Conservation (phyloP, 2,329 filamentous ascomycete genomes). For the Aspergillus tanneri region DNA sequence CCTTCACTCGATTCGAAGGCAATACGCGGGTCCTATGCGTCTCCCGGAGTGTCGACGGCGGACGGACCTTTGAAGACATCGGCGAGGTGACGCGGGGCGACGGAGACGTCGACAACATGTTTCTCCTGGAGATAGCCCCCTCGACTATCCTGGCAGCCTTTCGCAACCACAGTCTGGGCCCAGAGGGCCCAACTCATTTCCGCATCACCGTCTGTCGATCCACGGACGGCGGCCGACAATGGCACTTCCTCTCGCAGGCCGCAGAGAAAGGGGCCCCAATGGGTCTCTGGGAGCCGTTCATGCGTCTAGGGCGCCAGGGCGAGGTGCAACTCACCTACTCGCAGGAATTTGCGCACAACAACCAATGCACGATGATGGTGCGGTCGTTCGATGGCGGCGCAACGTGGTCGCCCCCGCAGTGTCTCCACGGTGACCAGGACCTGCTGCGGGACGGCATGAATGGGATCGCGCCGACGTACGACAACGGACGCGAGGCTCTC, state of each 20-base stretch:
- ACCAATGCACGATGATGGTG: conserved; percentile 53
- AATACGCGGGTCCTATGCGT: conserved; percentile 43
- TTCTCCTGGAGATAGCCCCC: conserved; percentile 43
- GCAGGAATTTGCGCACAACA: conserved; percentile 46
- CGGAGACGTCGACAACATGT: conserved; percentile 51
- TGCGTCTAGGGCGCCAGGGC: conserved; percentile 40
- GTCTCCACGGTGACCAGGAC: conserved; percentile 44
- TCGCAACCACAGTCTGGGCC: conserved; percentile 48
- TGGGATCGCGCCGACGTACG: conserved; percentile 39
- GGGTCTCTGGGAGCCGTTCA: conserved; percentile 54
- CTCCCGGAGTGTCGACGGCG: conserved; percentile 48
- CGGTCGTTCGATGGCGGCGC: conserved; percentile 45
- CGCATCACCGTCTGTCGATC: conserved; percentile 54
- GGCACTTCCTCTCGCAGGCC: conserved; percentile 48
- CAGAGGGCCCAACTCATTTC: conserved; percentile 42
- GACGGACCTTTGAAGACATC: conserved; percentile 41
- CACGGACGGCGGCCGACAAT: conserved; percentile 44
- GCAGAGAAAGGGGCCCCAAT: conserved; percentile 39
- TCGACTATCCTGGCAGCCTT: conserved; percentile 48
- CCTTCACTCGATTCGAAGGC: conserved; percentile 45
- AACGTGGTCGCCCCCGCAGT: conserved; percentile 46
- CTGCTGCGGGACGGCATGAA: conserved; percentile 42
- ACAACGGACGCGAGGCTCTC: conserved; percentile 36
- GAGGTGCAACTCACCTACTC: conserved; percentile 50
- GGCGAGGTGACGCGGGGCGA: conserved; percentile 46